Conservation (phyloP, 805 yeast species). For the Lipomyces kockii region DNA sequence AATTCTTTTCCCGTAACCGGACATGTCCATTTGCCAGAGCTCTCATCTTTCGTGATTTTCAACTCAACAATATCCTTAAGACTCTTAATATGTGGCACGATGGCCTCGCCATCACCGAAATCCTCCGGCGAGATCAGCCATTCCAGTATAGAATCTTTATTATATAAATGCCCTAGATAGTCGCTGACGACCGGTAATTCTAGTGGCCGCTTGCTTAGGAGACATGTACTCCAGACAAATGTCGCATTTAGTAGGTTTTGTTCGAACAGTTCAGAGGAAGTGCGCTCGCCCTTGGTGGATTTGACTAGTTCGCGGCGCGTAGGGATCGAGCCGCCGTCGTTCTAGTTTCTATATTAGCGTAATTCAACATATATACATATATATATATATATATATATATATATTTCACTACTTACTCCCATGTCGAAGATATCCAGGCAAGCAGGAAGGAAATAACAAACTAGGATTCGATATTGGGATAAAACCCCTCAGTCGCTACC, state of each 20-base stretch:
- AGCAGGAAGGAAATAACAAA: not conserved
- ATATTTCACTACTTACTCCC: slow-evolving; percentile 20
- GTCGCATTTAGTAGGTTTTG: slow-evolving; percentile 22
- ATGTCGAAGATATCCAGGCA: not conserved
- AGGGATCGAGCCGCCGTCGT: slow-evolving; percentile 42
- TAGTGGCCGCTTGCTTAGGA: slow-evolving; percentile 51
- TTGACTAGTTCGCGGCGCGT: slow-evolving; percentile 39
- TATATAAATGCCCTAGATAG: slow-evolving; percentile 65
- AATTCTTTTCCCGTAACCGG: slow-evolving; percentile 48
- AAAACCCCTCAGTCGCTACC: not conserved
- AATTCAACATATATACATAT: not conserved
- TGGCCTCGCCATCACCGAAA: slow-evolving; percentile 40
- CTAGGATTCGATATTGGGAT: not conserved
- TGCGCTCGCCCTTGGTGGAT: slow-evolving; percentile 21
- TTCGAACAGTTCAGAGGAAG: slow-evolving; percentile 35
- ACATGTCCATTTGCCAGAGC: slow-evolving; percentile 45
- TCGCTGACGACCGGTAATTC: slow-evolving; percentile 67
- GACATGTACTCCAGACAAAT: slow-evolving; percentile 54
- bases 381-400: too few species aligned
- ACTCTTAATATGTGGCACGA: slow-evolving; percentile 47
- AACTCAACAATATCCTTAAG: slow-evolving; percentile 54
- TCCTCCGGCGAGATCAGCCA: slow-evolving; percentile 52
- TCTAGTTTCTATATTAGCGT: slow-evolving; percentile 11
- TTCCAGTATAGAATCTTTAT: slow-evolving; percentile 66
- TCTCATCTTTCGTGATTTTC: slow-evolving; percentile 40